Percentiles rank a stretch among this genome's conserved stretches.
These are phyloP conservation scores for Ampelomyces quisqualis DNA, from an alignment of 2,329 filamentous ascomycete species.

Conservation along the genomic window DNA sequence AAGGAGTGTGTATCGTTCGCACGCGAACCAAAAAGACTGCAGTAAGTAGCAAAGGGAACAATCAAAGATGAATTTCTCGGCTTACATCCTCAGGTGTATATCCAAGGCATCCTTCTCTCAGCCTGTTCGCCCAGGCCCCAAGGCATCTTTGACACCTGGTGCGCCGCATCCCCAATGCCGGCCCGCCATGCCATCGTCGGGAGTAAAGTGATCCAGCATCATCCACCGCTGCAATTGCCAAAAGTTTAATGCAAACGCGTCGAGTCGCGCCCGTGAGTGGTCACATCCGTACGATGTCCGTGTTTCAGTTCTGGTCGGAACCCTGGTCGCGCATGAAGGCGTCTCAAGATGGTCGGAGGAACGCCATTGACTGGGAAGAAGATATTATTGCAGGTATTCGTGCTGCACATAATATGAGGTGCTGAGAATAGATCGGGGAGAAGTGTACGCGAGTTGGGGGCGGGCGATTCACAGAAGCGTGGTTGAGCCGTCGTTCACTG, in stretches of 20 bases:
- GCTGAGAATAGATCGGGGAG: no score
- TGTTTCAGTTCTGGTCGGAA: slow-evolving; percentile 21
- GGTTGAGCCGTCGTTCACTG: no score
- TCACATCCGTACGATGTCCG: slow-evolving; percentile 9
- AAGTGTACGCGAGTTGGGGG: no score
- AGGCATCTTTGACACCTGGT: slow-evolving; percentile 7
- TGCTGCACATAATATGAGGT: no score
- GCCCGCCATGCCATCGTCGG: slow-evolving; percentile 22
- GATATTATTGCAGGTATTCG: slow-evolving; percentile 9
- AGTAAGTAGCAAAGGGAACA: neutral
- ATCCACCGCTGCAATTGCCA: neutral
- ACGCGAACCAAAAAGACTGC: neutral
- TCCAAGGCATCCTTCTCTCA: slow-evolving; percentile 3
- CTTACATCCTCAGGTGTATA: neutral
- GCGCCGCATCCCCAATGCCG: slow-evolving; percentile 10
- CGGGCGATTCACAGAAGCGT: no score
- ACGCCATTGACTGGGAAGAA: slow-evolving; percentile 12
- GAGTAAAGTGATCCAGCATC: slow-evolving; percentile 3
- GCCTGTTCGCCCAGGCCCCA: slow-evolving; percentile 2
- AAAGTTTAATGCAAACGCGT: slow-evolving; percentile 6
- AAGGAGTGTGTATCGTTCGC: slow-evolving; percentile 3
- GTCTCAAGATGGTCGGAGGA: slow-evolving; percentile 8
- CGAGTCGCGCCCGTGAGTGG: slow-evolving; percentile 4
- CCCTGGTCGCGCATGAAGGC: slow-evolving; percentile 16
- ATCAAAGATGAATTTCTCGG: neutral